phyloP scores from a whole-genome alignment of 2,329 filamentous ascomycete species.

The Aspergillus unguis region DNA sequence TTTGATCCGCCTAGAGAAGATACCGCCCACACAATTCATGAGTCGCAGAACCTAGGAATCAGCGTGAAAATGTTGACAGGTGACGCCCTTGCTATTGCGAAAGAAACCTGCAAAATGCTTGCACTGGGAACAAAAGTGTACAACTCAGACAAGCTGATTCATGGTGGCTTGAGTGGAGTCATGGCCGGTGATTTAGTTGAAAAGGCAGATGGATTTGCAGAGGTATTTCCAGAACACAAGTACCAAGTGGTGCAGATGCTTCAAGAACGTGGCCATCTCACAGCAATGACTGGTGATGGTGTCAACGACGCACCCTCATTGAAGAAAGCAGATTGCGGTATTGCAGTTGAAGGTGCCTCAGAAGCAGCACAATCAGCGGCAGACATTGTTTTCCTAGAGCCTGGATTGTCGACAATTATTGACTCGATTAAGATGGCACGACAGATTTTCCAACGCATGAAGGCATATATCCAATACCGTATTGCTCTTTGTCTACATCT shows the following conservation, averaged over 20 bases:
- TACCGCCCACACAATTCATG: constrained; percentile 72
- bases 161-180: constrained; percentile 68
- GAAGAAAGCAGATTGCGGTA: constrained; percentile 72
- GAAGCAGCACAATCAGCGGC: constrained; percentile 70
- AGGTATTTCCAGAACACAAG: constrained; percentile 73
- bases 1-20: constrained; percentile 77
- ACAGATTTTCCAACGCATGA: constrained; percentile 76
- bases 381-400: constrained; percentile 71
- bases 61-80: constrained; percentile 79
- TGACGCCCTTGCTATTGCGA: constrained; percentile 74
- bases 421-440: constrained; percentile 70
- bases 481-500: constrained; percentile 71
- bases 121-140: constrained; percentile 76
- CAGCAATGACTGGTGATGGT: constrained; percentile 72
- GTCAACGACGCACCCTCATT: constrained; percentile 72
- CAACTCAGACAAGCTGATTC: constrained; percentile 74
- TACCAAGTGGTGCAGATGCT: constrained; percentile 74
- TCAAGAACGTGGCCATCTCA: constrained; percentile 68
- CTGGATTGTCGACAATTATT: constrained; percentile 68
- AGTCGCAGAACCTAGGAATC: constrained; percentile 71
- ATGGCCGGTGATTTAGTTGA: constrained; percentile 74
- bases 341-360: constrained; percentile 68
- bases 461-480: constrained; percentile 73
- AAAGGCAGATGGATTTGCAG: constrained; percentile 69
- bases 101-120: constrained; percentile 79